Conservation (phyloP, 2,329 filamentous ascomycete species). For the Didymella pinodella region DNA sequence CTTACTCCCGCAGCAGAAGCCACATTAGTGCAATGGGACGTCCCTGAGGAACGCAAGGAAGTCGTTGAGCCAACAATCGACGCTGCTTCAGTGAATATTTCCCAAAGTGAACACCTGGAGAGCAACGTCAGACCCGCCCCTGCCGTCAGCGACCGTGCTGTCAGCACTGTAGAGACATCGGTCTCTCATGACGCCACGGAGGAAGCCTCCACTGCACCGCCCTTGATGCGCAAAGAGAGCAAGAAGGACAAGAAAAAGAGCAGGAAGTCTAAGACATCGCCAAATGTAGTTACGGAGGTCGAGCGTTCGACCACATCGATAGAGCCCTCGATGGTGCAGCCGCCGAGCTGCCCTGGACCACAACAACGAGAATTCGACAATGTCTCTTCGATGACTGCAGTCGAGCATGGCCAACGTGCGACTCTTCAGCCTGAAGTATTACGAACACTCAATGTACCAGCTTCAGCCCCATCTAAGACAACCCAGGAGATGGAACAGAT, state of each 20-base stretch:
- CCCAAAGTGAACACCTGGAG: not conserved
- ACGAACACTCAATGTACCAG: not conserved
- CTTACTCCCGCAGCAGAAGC: not conserved
- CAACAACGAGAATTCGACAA: not conserved
- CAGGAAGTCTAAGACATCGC: slow-evolving; percentile 24
- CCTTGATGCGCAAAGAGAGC: slow-evolving; percentile 34
- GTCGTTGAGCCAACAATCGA: not conserved
- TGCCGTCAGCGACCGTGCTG: not conserved
- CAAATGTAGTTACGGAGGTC: not conserved
- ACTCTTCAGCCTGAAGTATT: not conserved
- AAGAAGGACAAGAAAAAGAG: slow-evolving; percentile 46
- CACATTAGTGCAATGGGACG: not conserved
- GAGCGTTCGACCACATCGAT: slow-evolving; percentile 1
- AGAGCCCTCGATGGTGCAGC: not conserved
- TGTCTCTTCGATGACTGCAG: not conserved
- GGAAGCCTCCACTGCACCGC: slow-evolving; percentile 23
- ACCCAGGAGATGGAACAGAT: not conserved
- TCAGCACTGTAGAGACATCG: slow-evolving; percentile 18
- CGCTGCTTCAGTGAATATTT: not conserved
- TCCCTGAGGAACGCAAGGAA: not conserved
- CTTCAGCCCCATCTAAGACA: not conserved
- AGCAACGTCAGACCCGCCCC: not conserved
- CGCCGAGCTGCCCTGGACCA: not conserved
- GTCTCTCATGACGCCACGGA: slow-evolving; percentile 7
- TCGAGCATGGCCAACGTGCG: not conserved